Conservation (phyloP, 1,284 basidiomycete species). For the Cutaneotrichosporon spelunceum region DNA sequence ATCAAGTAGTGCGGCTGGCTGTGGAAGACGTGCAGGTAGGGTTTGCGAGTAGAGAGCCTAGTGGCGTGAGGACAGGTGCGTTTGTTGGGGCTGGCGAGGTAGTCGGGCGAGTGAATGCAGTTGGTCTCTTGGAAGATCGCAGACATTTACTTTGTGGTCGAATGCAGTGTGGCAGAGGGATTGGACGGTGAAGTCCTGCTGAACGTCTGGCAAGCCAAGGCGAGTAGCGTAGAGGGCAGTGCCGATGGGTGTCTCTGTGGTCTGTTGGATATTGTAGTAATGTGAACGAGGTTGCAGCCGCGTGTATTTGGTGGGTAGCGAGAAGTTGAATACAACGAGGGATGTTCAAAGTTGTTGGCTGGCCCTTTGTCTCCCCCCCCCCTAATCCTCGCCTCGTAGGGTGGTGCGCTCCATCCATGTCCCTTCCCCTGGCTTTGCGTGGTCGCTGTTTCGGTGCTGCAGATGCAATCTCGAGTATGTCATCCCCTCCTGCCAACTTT, state of each 20-base stretch:
- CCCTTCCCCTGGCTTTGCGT: too few species aligned
- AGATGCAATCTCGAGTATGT: too few species aligned
- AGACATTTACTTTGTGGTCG: constrained; percentile 6
- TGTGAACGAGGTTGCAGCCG: neutral
- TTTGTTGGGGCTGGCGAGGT: constrained; percentile 13
- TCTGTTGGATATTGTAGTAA: neutral
- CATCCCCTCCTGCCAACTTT: too few species aligned
- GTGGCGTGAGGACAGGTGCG: constrained; percentile 15
- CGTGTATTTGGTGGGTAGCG: neutral
- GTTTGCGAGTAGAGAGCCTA: constrained; percentile 18
- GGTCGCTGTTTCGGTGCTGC: too few species aligned
- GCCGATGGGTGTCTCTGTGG: neutral
- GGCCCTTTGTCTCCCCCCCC: neutral
- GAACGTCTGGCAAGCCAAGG: neutral
- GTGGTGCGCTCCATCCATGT: too few species aligned
- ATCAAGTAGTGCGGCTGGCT: constrained; percentile 28
- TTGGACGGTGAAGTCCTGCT: neutral
- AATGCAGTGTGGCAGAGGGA: neutral
- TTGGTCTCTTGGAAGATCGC: constrained; percentile 10
- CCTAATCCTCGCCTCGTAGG: too few species aligned
- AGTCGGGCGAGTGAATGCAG: constrained; percentile 10
- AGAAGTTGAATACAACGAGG: neutral
- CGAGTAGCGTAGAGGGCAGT: neutral
- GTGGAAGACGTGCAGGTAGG: constrained; percentile 17
- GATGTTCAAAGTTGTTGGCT: neutral